Conservation (phyloP, 148 eudicot genomes). For the Fagopyrum esculentum region DNA sequence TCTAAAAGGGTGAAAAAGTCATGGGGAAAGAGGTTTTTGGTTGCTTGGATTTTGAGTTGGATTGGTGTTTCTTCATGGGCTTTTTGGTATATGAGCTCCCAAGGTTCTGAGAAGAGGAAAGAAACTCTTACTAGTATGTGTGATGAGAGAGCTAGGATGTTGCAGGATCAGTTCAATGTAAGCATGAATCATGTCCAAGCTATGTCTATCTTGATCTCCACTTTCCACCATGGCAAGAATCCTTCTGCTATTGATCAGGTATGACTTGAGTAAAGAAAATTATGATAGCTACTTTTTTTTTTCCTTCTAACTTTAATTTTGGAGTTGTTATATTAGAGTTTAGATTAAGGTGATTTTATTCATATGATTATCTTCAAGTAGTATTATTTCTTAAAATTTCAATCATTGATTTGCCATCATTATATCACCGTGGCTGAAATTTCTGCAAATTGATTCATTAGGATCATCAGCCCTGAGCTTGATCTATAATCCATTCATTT, state of each 20-base stretch:
- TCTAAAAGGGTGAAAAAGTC: conserved; percentile 40
- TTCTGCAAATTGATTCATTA: background rate
- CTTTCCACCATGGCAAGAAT: conserved; percentile 79
- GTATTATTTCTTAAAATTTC: background rate
- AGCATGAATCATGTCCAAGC: conserved; percentile 98
- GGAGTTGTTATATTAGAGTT: background rate
- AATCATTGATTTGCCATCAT: background rate
- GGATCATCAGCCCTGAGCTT: background rate
- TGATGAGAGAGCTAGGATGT: conserved; percentile 97
- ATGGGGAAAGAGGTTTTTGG: conserved; percentile 62
- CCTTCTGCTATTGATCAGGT: conserved; percentile 99
- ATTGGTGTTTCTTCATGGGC: conserved; percentile 31
- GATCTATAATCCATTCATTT: background rate
- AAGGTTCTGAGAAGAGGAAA: conserved; percentile 71
- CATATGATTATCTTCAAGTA: background rate
- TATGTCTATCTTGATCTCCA: conserved; percentile 78
- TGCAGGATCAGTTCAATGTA: conserved; percentile 97
- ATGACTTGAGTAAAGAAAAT: background rate
- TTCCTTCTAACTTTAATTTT: background rate
- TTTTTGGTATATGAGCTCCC: conserved; percentile 57
- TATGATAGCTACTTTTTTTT: background rate
- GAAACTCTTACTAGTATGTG: conserved; percentile 85
- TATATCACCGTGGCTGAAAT: background rate
- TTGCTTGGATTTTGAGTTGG: conserved; percentile 57
- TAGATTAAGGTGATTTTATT: background rate